Base-by-base conservation (phyloP, 192 early-diverging fungal species). In the Umbelopsis ramanniana region DNA sequence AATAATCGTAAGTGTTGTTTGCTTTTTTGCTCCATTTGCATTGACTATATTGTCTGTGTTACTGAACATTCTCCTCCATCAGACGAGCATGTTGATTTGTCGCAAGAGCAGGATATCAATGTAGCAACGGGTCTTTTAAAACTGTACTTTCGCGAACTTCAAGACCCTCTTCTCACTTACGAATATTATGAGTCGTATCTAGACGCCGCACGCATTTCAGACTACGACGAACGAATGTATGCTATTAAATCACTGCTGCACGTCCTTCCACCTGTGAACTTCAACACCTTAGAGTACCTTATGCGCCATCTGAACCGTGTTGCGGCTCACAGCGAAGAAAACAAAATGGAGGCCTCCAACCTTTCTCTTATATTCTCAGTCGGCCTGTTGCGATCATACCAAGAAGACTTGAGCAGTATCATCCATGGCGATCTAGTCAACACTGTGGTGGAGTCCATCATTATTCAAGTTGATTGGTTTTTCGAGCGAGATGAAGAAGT, bases 301-400 rank as follows among this genome's bases (percentile, higher is more conserved):
- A 89, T 93, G 85, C 74, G 68, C 48, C 92, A 93, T 52, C 72
- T 91, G 68, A 83, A 86, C 55, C 84, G 79, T 0, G 89, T 98
- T 3, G 80, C 92, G 15, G 73, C 84, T 24, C 74, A 92, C 45
- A 85, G 90, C 46, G 76, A 82, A 23, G 80, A 85, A 19, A 98
- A 97, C 80, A 95, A 95, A 70, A 98, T 98, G 96, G 91, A 91
- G 22, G 77, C 94, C 26, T 91, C 93, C 26, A 98, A 97, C 71
- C 78, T 98, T 67, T 90, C 93, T 21, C 90, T 96, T 33, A 92
- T 96, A 38, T 96, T 98, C 85, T 92, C 90, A 8, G 92, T 92
- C 8, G 94, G 90, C 26, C 77, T 98, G 21, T 70, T 93, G 54
- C 87, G 89, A 35, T 84, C 85, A 54, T 72, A 76, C 12, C 79